Percentiles rank a stretch among this genome's conserved stretches.
Conservation (phyloP, 2,329 filamentous ascomycete species). For the Graphilbum sp. region DNA sequence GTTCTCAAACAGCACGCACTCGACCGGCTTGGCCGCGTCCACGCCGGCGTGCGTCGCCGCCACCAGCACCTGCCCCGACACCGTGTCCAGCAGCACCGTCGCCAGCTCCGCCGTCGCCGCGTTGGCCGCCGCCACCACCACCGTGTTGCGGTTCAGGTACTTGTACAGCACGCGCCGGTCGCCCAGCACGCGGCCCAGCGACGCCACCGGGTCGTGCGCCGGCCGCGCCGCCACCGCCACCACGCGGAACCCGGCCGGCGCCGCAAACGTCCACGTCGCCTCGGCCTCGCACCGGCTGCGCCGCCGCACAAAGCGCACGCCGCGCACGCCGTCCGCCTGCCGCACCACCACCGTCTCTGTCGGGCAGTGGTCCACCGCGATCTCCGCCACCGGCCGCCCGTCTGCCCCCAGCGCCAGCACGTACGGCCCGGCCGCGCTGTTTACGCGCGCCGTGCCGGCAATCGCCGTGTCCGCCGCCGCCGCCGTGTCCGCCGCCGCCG, state of each 20-base stretch:
- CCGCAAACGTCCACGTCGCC: slow-evolving; percentile 57
- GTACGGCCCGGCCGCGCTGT: slow-evolving; percentile 33
- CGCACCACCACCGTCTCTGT: slow-evolving; percentile 39
- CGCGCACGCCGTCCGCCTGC: slow-evolving; percentile 32
- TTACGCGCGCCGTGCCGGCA: slow-evolving; percentile 33
- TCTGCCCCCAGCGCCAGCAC: slow-evolving; percentile 35
- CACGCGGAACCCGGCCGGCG: slow-evolving; percentile 50
- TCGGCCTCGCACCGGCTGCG: slow-evolving; percentile 24
- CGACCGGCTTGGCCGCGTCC: slow-evolving; percentile 56
- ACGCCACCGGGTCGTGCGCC: slow-evolving; percentile 73
- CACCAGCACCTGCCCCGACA: slow-evolving; percentile 68
- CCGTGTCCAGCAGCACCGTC: slow-evolving; percentile 68
- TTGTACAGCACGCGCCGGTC: slow-evolving; percentile 94
- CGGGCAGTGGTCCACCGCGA: slow-evolving; percentile 29
- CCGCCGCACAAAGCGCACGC: slow-evolving; percentile 33
- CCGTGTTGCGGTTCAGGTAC: slow-evolving; percentile 77
- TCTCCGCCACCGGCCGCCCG: slow-evolving; percentile 18
- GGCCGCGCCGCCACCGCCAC: slow-evolving; percentile 51
- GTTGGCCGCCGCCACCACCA: slow-evolving; percentile 56
- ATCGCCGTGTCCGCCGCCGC: slow-evolving; percentile 12
- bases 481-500: slow-evolving; percentile 1
- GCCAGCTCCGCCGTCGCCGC: slow-evolving; percentile 42
- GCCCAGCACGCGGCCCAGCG: slow-evolving; percentile 84
- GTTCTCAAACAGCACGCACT: slow-evolving; percentile 76
- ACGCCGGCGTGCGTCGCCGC: slow-evolving; percentile 55